Conservation (phyloP, 1,284 basidiomycete species). For the Polyporus tsugae region DNA sequence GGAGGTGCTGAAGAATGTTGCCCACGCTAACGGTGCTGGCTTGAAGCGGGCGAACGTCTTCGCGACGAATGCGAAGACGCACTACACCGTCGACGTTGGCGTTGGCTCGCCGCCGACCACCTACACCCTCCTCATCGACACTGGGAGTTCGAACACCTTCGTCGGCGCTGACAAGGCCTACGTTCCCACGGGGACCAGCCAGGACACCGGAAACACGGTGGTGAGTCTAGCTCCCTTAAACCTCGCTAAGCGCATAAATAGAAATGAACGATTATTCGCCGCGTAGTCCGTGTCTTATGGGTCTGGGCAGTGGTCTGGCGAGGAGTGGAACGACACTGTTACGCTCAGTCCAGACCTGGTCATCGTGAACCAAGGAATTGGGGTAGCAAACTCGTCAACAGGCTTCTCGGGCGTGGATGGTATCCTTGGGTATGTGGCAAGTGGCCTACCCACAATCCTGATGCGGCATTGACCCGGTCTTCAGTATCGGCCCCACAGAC, state of each 20-base stretch:
- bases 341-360: conserved; percentile 37
- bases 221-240: conserved; percentile 5
- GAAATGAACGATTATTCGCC: background rate
- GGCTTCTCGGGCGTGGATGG: conserved; percentile 54
- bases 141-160: conserved; percentile 67
- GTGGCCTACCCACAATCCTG: no score
- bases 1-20: conserved; percentile 29
- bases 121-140: conserved; percentile 40
- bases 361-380: conserved; percentile 46
- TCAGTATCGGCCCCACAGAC: conserved; percentile 52
- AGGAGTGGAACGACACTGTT: conserved; percentile 54
- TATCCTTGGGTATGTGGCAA: conserved; percentile 31
- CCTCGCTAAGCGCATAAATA: background rate
- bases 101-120: conserved; percentile 38
- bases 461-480: no score
- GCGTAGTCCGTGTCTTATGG: conserved; percentile 34
- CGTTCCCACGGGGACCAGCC: conserved; percentile 54
- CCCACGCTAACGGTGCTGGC: conserved; percentile 16
- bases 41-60: conserved; percentile 35
- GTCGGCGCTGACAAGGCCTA: conserved; percentile 58
- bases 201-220: conserved; percentile 31
- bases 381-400: conserved; percentile 52
- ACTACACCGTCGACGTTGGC: conserved; percentile 38
- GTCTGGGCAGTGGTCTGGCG: conserved; percentile 1
- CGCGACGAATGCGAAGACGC: conserved; percentile 36